These are phyloP conservation scores for Colletotrichum paranaense DNA, from an alignment of 2,329 filamentous ascomycete species.

Conservation along the genomic window DNA sequence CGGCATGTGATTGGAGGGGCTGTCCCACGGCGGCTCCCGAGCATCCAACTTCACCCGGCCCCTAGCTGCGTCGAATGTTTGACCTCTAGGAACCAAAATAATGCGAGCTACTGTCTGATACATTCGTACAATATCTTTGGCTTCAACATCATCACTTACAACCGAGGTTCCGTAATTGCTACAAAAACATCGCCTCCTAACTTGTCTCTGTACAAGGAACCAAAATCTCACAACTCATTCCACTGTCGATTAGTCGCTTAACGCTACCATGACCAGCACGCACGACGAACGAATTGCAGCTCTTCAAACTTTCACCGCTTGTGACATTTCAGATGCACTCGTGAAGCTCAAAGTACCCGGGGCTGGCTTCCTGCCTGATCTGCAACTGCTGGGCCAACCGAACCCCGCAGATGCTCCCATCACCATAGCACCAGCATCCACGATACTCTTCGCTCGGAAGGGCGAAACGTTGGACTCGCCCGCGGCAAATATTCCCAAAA, in stretches of 20 bases:
- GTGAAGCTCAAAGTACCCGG: slow-evolving; percentile 75
- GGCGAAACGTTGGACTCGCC: slow-evolving; percentile 49
- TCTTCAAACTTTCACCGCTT: slow-evolving; percentile 55
- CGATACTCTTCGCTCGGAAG: slow-evolving; percentile 72
- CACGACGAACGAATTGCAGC: slow-evolving; percentile 38
- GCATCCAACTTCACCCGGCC: slow-evolving; percentile 29
- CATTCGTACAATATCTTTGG: background rate
- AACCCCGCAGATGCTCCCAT: slow-evolving; percentile 42
- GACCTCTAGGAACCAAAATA: slow-evolving; percentile 36
- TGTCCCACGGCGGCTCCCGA: slow-evolving; percentile 42
- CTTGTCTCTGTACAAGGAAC: background rate
- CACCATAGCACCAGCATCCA: slow-evolving; percentile 66
- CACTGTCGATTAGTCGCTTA: background rate
- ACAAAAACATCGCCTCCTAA: background rate
- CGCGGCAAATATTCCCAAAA: slow-evolving; percentile 63
- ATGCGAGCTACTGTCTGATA: background rate
- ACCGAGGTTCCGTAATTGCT: background rate
- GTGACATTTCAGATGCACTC: slow-evolving; percentile 78
- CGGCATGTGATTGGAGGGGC: slow-evolving; percentile 43
- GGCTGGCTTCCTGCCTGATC: slow-evolving; percentile 75
- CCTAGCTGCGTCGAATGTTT: slow-evolving; percentile 34
- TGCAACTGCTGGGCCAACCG: slow-evolving; percentile 48
- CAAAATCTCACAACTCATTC: background rate
- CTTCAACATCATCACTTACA: background rate
- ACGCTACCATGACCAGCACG: slow-evolving; percentile 27